Base-by-base conservation (phyloP, 2,329 filamentous ascomycete species). In the Cladophialophora exuberans region DNA sequence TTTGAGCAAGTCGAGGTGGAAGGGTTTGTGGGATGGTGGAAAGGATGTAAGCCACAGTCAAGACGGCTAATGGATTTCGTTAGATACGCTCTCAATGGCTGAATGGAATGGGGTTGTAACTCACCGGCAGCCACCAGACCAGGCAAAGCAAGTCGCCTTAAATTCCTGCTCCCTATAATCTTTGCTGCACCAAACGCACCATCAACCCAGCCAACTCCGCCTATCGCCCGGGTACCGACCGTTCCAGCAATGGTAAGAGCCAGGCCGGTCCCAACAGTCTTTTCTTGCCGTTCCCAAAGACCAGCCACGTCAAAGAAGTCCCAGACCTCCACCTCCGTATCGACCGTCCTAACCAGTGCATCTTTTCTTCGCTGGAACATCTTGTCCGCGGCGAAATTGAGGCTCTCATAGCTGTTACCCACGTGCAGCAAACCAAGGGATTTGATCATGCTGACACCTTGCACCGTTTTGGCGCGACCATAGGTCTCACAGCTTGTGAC, bases 291-390 rank as follows among this genome's bases (percentile, higher is more conserved):
- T 67, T 97, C 90, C 76, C 96, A 81, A 4, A 97, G 75, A 9
- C 85, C 88, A 15, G 85, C 81, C 71, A 91, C 80, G 71, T 99
- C 94, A 66, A 99, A 89, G 78, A 99, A 97, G 74, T 99, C 94
- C 82, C 82, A 88, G 0, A 96, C 65, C 67, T 99, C 92, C 3
- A 94, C 89, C 50, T 94, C 85, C 17, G 96, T 85, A 57, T 97
- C 85, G 13, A 97, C 86, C 67, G 96, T 87, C 61, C 90, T 85
- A 4, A 90, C 91, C 35, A 96, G 76, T 1, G 85, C 83, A 70
- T 99, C 90, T 56, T 86, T 83, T 66, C 88, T 88, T 59, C 89
- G 85, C 56, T 85, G 86, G 79, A 97, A 99, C 94, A 99, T 97
- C 68, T 92, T 84, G 65, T 97, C 91, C 1, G 90, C 85, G 25